These are phyloP conservation scores for Brassica napus DNA, from an alignment of 345 rosid species.

Conservation along the genomic window DNA sequence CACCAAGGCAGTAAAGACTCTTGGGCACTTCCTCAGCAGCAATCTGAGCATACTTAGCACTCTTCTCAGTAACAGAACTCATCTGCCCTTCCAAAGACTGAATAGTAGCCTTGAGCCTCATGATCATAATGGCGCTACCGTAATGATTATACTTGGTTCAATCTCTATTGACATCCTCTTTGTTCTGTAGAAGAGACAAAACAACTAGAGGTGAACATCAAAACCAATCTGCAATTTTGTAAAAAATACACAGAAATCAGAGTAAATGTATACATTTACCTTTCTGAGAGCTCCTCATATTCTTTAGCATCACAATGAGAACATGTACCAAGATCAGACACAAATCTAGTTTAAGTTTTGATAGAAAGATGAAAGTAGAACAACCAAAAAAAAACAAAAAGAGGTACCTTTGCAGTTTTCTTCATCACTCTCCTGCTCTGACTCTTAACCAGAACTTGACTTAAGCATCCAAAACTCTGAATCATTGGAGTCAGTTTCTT, in stretches of 20 bases:
- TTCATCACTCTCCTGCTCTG: conserved; percentile 51
- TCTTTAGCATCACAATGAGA: conserved; percentile 47
- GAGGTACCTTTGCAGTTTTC: conserved; percentile 50
- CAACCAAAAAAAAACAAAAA: background rate
- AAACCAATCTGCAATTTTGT: background rate
- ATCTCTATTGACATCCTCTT: conserved; percentile 74
- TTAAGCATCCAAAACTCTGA: conserved; percentile 15
- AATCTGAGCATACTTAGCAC: no score
- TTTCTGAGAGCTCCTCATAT: conserved; percentile 56
- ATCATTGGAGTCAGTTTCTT: conserved; percentile 47
- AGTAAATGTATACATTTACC: conserved; percentile 35
- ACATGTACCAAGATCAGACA: background rate
- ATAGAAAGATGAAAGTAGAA: background rate
- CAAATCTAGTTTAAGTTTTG: background rate
- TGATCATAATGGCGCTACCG: no score
- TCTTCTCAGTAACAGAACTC: no score
- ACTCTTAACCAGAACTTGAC: conserved; percentile 71
- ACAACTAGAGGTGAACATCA: background rate
- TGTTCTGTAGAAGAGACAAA: conserved; percentile 48
- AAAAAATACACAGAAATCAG: background rate
- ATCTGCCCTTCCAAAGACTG: no score
- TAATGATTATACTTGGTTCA: conserved; percentile 48
- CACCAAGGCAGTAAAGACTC: no score
- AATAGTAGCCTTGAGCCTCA: no score
- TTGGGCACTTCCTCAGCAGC: no score